Conservation (phyloP, 2,329 filamentous ascomycete genomes). For the Cladosporium sphaerospermum region DNA sequence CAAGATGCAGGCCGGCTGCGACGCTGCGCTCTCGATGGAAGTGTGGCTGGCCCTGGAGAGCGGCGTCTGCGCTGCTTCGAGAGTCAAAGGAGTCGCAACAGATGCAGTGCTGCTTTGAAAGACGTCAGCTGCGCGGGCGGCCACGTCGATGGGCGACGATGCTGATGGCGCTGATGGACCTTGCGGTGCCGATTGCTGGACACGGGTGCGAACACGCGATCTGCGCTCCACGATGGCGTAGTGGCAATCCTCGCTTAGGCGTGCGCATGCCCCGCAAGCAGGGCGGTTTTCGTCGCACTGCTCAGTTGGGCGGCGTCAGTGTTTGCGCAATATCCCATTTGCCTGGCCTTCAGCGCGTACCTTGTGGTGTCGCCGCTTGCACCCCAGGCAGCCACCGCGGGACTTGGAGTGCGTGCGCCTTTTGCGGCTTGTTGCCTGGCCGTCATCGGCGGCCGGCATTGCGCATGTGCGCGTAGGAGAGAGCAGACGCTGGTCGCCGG, state of each 20-base stretch:
- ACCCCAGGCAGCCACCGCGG: background rate
- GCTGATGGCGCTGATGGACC: background rate
- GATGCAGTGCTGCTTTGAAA: no score
- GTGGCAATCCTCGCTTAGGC: background rate
- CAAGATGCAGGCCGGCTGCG: background rate
- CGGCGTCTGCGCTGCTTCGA: background rate
- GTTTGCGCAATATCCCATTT: background rate
- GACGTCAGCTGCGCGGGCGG: no score
- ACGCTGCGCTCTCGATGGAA: background rate
- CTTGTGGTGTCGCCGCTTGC: background rate
- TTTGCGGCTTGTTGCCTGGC: background rate
- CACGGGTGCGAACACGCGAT: background rate
- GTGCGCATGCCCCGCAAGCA: background rate
- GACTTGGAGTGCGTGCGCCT: background rate
- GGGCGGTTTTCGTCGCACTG: background rate
- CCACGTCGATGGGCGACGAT: background rate
- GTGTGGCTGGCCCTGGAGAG: background rate
- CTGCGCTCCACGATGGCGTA: background rate
- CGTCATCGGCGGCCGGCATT: no score
- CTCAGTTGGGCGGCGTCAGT: background rate
- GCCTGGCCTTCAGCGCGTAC: background rate
- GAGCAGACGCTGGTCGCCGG: no score
- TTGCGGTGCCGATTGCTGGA: background rate
- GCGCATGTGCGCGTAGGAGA: no score
- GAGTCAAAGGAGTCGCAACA: background rate